Percentiles rank a stretch among this genome's conserved stretches.
Evolutionary conservation across 2,329 filamentous ascomycete genomes (phyloP).

Genomic region (Elsinoe necatrix): DNA sequence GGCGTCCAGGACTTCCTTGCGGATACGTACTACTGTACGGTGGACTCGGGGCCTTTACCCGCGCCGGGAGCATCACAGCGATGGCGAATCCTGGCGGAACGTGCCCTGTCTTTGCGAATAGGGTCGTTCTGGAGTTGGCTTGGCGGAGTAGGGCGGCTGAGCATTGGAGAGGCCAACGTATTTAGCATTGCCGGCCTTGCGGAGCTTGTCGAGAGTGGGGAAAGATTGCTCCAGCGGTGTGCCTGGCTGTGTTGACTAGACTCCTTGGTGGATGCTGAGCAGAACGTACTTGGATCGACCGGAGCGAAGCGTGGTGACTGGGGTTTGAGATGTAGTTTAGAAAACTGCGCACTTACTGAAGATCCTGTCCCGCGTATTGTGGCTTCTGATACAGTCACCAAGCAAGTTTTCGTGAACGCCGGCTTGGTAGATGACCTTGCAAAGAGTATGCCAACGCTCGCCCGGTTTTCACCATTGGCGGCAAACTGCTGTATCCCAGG

Average conservation of each 20-base stretch:
- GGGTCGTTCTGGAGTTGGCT: slow-evolving; percentile 29
- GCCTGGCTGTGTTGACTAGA: slow-evolving; percentile 27
- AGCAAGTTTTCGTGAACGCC: slow-evolving; percentile 45
- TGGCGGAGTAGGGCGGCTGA: slow-evolving; percentile 41
- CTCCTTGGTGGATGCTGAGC: no score
- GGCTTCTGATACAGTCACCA: slow-evolving; percentile 44
- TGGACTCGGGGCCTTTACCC: not conserved
- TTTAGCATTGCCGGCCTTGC: slow-evolving; percentile 42
- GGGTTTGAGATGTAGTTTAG: no score
- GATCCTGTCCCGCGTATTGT: slow-evolving; percentile 44
- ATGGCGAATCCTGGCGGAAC: slow-evolving; percentile 21
- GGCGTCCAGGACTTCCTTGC: slow-evolving; percentile 16
- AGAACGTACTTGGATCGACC: slow-evolving; percentile 25
- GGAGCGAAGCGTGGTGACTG: no score
- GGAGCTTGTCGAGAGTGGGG: slow-evolving; percentile 39
- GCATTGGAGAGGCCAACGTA: slow-evolving; percentile 43
- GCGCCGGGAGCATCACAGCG: slow-evolving; percentile 22
- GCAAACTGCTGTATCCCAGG: slow-evolving; percentile 25
- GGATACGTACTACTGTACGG: slow-evolving; percentile 18
- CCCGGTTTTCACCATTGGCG: not conserved
- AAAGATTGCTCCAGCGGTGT: slow-evolving; percentile 44
- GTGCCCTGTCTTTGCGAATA: slow-evolving; percentile 25
- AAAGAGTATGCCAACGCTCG: not conserved
- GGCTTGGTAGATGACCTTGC: slow-evolving; percentile 39
- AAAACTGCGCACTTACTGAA: slow-evolving; percentile 32